Conservation (phyloP, 2,329 filamentous ascomycete species). For the Sclerotinia nivalis region DNA sequence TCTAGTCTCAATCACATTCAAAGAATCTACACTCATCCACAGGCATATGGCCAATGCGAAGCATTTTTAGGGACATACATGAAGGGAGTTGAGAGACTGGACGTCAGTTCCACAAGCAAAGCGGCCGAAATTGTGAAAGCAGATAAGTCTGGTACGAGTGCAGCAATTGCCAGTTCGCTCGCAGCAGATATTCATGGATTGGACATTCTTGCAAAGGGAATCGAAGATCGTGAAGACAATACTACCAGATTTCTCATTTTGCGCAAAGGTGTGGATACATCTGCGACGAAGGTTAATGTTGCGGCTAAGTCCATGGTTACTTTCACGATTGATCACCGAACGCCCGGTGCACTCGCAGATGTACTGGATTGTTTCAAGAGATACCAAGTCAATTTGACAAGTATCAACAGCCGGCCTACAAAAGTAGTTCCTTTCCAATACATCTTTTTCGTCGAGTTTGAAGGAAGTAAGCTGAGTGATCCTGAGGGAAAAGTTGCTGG, state of each 20-base stretch:
- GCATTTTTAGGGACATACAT: slow-evolving; percentile 70
- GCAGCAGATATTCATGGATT: slow-evolving; percentile 70
- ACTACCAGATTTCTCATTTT: slow-evolving; percentile 78
- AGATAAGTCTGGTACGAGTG: slow-evolving; percentile 59
- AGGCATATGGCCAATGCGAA: slow-evolving; percentile 91
- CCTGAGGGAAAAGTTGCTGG: slow-evolving; percentile 58
- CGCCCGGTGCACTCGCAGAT: slow-evolving; percentile 80
- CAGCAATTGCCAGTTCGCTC: slow-evolving; percentile 75
- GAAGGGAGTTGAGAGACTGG: slow-evolving; percentile 73
- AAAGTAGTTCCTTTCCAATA: slow-evolving; percentile 79
- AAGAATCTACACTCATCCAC: slow-evolving; percentile 87
- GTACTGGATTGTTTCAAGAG: slow-evolving; percentile 76
- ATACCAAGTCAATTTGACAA: slow-evolving; percentile 78
- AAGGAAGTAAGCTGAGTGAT: slow-evolving; percentile 58
- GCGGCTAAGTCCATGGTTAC: slow-evolving; percentile 71
- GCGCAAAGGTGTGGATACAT: slow-evolving; percentile 35
- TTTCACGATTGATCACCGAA: slow-evolving; percentile 77
- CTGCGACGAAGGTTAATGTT: slow-evolving; percentile 24
- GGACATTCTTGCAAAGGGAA: slow-evolving; percentile 65
- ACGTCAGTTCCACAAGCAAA: slow-evolving; percentile 81
- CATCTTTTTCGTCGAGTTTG: slow-evolving; percentile 91
- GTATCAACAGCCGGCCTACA: slow-evolving; percentile 84
- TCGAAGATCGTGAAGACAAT: slow-evolving; percentile 75
- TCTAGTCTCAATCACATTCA: slow-evolving; percentile 61
- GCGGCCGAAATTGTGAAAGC: slow-evolving; percentile 76